phyloP scores from a whole-genome alignment of 192 early-diverging fungal genomes.

The Coemansia sp. region DNA sequence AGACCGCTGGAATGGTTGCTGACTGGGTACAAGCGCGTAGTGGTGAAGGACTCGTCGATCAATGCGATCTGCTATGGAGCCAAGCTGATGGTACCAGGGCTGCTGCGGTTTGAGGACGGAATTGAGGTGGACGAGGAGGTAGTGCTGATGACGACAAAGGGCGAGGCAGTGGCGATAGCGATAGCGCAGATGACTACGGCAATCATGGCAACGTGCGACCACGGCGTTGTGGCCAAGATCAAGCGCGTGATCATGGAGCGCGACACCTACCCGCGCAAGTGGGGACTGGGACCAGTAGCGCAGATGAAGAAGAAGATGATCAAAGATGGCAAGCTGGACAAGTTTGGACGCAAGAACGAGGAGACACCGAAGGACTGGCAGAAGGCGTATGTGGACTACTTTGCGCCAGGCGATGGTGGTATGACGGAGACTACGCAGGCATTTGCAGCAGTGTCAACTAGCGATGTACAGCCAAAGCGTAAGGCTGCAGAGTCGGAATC shows the following conservation, averaged over 20 bases:
- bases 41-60: conserved; percentile 97
- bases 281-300: conserved; percentile 96
- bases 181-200: conserved; percentile 97
- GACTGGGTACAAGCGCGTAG: conserved; percentile 93
- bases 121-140: conserved; percentile 97
- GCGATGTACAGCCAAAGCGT: conserved; percentile 16
- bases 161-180: conserved; percentile 97
- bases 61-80: conserved; percentile 99
- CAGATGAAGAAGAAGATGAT: conserved; percentile 97
- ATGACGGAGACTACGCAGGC: conserved; percentile 1
- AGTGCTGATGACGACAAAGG: conserved; percentile 99
- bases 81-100: conserved; percentile 98
- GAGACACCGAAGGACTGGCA: conserved; percentile 83
- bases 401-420: conserved; percentile 9
- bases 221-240: conserved; percentile 98
- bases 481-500: conserved; percentile 34
- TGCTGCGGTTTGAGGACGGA: conserved; percentile 91
- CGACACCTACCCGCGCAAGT: conserved; percentile 97
- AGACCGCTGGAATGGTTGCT: conserved; percentile 93
- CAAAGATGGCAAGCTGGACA: conserved; percentile 97
- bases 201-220: conserved; percentile 95
- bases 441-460: background rate
- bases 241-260: conserved; percentile 99
- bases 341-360: conserved; percentile 90
- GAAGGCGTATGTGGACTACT: conserved; percentile 72